phyloP scores from a whole-genome alignment of 345 rosid genomes.

The Eutrema yunnanense region DNA sequence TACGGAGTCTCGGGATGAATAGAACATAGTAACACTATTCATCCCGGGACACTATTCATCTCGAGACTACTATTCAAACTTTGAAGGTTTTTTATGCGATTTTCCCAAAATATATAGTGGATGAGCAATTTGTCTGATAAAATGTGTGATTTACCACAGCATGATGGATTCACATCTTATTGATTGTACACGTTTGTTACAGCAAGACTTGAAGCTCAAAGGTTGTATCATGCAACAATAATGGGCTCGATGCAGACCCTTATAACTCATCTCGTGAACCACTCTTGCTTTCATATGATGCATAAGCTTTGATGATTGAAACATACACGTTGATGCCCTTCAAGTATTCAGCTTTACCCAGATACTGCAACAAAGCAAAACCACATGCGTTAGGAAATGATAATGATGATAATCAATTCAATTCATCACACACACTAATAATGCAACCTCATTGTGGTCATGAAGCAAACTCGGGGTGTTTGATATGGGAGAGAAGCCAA shows the following conservation, averaged over 20 bases:
- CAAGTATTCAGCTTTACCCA: constrained; percentile 71
- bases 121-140: not conserved
- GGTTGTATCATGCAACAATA: not conserved
- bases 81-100: no score
- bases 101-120: no score
- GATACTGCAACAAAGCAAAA: constrained; percentile 49
- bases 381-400: constrained; percentile 2
- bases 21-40: no score
- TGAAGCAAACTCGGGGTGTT: constrained; percentile 88
- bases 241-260: not conserved
- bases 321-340: constrained; percentile 72
- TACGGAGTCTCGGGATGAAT: no score
- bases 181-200: constrained; percentile 6
- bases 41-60: no score
- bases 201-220: constrained; percentile 4
- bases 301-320: constrained; percentile 62
- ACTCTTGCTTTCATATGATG: constrained; percentile 42
- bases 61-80: no score
- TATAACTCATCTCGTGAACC: constrained; percentile 62
- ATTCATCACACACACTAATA: not conserved
- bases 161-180: constrained; percentile 6
- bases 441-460: constrained; percentile 72
- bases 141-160: not conserved
- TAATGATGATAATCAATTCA: not conserved
- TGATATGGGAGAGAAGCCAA: constrained; percentile 92